phyloP scores from a whole-genome alignment of 306 rosid species.

The Citrullus mucosospermus region DNA sequence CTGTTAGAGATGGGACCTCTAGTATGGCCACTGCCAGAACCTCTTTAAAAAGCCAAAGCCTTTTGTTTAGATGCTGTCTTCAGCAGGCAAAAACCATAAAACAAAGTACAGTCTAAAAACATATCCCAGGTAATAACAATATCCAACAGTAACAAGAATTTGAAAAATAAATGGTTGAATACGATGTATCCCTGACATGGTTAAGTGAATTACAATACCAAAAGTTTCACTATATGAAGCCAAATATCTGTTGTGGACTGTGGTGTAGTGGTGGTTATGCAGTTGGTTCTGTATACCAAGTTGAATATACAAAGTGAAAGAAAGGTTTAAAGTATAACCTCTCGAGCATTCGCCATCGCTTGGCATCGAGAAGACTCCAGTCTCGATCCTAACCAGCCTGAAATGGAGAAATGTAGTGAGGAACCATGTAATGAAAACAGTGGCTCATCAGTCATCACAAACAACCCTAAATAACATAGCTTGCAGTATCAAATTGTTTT shows the following conservation, averaged over 20 bases:
- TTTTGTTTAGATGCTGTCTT: neutral
- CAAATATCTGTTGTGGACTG: neutral
- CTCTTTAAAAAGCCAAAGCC: neutral
- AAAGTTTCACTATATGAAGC: neutral
- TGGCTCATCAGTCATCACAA: constrained; percentile 1
- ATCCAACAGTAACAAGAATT: constrained; percentile 1
- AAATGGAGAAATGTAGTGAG: constrained; percentile 8
- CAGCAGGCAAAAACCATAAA: neutral
- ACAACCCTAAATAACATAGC: neutral
- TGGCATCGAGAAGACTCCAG: neutral
- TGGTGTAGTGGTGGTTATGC: neutral
- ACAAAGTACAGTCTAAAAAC: neutral
- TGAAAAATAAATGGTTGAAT: neutral
- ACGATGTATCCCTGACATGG: neutral
- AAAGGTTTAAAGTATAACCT: neutral
- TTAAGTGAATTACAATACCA: neutral
- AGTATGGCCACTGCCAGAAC: neutral
- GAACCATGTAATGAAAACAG: constrained; percentile 9
- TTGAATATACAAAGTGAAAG: neutral
- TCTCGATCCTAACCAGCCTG: constrained; percentile 5
- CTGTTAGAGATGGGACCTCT: neutral
- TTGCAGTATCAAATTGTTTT: neutral
- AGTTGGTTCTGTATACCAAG: neutral
- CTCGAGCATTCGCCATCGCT: neutral
- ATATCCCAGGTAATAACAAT: neutral